Conservation (phyloP, 2,329 filamentous ascomycete genomes). For the Beauveria asiatica region DNA sequence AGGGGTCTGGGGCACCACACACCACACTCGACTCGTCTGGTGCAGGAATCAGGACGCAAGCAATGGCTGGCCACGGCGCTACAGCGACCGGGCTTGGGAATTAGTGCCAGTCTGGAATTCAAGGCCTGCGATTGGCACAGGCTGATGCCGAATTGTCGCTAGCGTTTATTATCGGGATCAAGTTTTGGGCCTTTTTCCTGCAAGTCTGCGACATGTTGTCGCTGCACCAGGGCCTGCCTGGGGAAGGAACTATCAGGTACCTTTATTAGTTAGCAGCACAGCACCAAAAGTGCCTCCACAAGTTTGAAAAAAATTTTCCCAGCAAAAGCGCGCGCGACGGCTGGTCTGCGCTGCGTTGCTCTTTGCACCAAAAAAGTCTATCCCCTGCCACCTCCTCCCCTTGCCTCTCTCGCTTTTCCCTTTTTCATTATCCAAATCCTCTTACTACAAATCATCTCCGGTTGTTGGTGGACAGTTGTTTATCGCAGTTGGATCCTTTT, state of each 20-base stretch:
- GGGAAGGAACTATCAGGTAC: too few species aligned
- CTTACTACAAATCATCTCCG: neutral
- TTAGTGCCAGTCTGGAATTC: neutral
- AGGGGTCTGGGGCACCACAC: neutral
- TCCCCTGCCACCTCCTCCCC: slow-evolving; percentile 1
- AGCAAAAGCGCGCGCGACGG: neutral
- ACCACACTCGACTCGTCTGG: neutral
- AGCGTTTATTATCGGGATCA: neutral
- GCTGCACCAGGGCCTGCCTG: too few species aligned
- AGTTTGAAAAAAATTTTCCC: neutral
- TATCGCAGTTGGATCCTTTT: slow-evolving; percentile 4
- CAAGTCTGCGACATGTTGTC: neutral
- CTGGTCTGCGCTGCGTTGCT: neutral
- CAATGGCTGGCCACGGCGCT: neutral
- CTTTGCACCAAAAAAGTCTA: neutral
- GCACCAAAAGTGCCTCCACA: neutral
- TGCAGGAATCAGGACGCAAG: neutral
- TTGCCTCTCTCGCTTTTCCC: neutral
- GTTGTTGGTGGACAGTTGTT: slow-evolving; percentile 10
- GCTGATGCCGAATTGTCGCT: neutral
- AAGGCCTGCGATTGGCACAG: neutral
- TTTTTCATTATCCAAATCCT: neutral
- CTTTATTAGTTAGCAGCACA: too few species aligned
- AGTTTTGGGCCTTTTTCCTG: neutral
- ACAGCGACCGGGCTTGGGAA: neutral